These are phyloP conservation scores for Lasiodiplodia theobromae DNA, from an alignment of 2,329 filamentous ascomycete species.

Conservation along the genomic window DNA sequence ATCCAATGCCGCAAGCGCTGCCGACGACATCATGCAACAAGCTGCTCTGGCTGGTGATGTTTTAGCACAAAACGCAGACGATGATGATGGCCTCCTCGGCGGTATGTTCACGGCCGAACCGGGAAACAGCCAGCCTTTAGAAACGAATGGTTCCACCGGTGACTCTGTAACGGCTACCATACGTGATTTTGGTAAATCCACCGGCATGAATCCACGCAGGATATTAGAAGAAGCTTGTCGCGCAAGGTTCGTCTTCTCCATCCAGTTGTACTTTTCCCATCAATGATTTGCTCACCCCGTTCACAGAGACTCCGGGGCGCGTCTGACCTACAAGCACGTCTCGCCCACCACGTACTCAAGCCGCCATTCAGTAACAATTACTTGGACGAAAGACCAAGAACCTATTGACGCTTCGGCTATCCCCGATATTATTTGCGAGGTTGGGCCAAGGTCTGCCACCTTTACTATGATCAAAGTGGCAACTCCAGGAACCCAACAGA, in stretches of 20 bases:
- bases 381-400: slow-evolving; percentile 79
- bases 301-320: slow-evolving; percentile 71
- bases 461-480: slow-evolving; percentile 79
- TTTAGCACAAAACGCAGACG: slow-evolving; percentile 53
- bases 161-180: slow-evolving; percentile 65
- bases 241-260: slow-evolving; percentile 63
- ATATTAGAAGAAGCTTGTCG: slow-evolving; percentile 88
- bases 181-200: slow-evolving; percentile 84
- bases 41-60: slow-evolving; percentile 51
- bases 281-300: slow-evolving; percentile 27
- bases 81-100: slow-evolving; percentile 64
- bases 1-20: not conserved
- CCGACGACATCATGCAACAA: slow-evolving; percentile 59
- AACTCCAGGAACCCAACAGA: slow-evolving; percentile 78
- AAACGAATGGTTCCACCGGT: slow-evolving; percentile 31
- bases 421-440: slow-evolving; percentile 51
- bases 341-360: slow-evolving; percentile 79
- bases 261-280: not conserved
- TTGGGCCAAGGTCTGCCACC: slow-evolving; percentile 58
- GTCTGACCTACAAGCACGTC: slow-evolving; percentile 71
- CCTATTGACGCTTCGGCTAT: slow-evolving; percentile 52
- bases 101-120: slow-evolving; percentile 62
- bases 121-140: slow-evolving; percentile 50
- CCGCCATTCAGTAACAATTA: slow-evolving; percentile 75
- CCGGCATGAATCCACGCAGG: slow-evolving; percentile 76